Percentiles rank a stretch among this genome's conserved stretches.
Evolutionary conservation across 768 basidiomycete species (phyloP).

Genomic region (Vararia minispora): DNA sequence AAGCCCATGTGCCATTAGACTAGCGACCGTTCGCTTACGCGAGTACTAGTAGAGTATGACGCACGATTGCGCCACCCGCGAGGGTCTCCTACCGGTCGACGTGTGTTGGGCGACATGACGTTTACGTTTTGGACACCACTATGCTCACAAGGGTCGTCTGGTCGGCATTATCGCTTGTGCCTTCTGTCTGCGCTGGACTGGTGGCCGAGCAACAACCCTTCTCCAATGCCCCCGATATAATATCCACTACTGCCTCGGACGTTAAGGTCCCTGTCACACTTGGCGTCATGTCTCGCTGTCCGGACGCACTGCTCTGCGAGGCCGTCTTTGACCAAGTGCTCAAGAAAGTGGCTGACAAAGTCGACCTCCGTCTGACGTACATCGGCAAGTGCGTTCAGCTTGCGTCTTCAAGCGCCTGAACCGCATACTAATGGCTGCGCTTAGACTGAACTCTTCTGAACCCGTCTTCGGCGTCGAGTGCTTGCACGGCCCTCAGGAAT

Average conservation of each 20-base stretch:
- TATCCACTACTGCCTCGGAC: slow-evolving; percentile 10
- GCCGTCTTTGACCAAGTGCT: slow-evolving; percentile 64
- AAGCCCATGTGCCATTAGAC: too few relatives aligned
- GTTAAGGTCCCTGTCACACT: slow-evolving; percentile 40
- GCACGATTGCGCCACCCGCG: too few relatives aligned
- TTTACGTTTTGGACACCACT: too few relatives aligned
- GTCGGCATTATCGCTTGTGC: too few relatives aligned
- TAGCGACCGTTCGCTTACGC: too few relatives aligned
- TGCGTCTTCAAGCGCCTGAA: neutral
- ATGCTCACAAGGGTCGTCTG: too few relatives aligned
- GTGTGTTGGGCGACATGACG: too few relatives aligned
- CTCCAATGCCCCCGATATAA: slow-evolving; percentile 6
- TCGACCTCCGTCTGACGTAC: slow-evolving; percentile 61
- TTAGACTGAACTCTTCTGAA: slow-evolving; percentile 52
- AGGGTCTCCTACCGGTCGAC: too few relatives aligned
- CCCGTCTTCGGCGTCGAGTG: slow-evolving; percentile 72
- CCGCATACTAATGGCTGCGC: too few relatives aligned
- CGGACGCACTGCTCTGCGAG: slow-evolving; percentile 80
- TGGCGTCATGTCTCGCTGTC: slow-evolving; percentile 64
- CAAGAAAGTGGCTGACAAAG: slow-evolving; percentile 45
- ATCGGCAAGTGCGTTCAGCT: slow-evolving; percentile 53
- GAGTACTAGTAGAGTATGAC: too few relatives aligned
- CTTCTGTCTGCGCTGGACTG: too few relatives aligned
- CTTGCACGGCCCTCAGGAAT: slow-evolving; percentile 73
- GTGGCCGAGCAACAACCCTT: too few relatives aligned